Conservation (phyloP, 805 yeast genomes). For the Kazachstania psychrophila region DNA sequence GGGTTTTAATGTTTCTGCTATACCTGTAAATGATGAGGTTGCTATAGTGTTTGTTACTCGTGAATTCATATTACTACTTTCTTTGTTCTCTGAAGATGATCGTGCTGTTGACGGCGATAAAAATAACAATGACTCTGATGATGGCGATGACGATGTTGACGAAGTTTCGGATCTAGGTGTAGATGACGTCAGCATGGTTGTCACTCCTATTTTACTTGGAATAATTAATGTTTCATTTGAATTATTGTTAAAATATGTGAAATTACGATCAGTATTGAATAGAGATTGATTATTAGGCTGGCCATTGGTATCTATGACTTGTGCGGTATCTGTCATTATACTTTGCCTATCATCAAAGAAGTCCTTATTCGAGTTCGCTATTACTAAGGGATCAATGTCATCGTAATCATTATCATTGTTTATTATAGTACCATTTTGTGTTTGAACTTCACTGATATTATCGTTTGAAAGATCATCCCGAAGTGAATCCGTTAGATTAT, state of each 20-base stretch:
- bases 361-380: slow-evolving; percentile 5
- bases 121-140: slow-evolving; percentile 1
- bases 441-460: background rate
- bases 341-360: slow-evolving; percentile 15
- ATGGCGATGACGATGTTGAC: background rate
- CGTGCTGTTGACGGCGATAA: background rate
- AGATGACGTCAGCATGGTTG: background rate
- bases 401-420: slow-evolving; percentile 1
- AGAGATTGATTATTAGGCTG: background rate
- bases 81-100: background rate
- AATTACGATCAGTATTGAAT: slow-evolving; percentile 1
- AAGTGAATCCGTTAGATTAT: slow-evolving; percentile 1
- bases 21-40: background rate
- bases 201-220: background rate
- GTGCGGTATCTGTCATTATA: slow-evolving; percentile 13
- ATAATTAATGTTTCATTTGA: slow-evolving; percentile 15
- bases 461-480: background rate
- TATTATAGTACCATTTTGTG: background rate
- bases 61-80: slow-evolving; percentile 1
- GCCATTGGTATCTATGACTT: background rate
- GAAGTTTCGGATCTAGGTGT: background rate
- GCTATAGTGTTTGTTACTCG: slow-evolving; percentile 1
- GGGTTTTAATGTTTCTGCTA: slow-evolving; percentile 1
- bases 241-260: slow-evolving; percentile 7
- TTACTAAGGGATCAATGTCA: slow-evolving; percentile 3